Base-by-base conservation (phyloP, 148 eudicot genomes). In the Heliosperma pusillum region DNA sequence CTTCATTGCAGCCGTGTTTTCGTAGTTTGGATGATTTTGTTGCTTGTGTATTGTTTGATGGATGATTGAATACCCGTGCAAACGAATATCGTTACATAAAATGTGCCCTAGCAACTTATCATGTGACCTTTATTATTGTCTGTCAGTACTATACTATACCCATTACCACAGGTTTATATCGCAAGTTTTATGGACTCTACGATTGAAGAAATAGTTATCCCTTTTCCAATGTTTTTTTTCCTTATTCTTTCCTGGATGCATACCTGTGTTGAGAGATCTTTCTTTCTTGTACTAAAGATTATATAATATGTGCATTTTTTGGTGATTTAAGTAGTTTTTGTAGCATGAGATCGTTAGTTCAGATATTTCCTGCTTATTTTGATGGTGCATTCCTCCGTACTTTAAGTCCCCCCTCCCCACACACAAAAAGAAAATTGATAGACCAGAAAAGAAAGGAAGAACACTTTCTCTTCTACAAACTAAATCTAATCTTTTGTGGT, bases 401-500 rank as follows among this genome's bases (percentile, higher is more conserved):
- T 50, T 50, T 13, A 50, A 50, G 17, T 50, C 19, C 19, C 15
- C 19, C 55, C 55, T 16, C 55, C 12, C 53, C 55, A 45, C 55
- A 11, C 15, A 50, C 55, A 50, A 50, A 50, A 13, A 13, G 3
- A 50, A 50, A 50, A 50, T 50, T 50, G 55, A 50, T 12, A 50
- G 5, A 50, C 55, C 42, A 36, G 42, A 36, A 8, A 36, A 36
- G 55, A 50, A 50, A 50, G 55, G 55, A 50, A 50, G 55, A 16
- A 12, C 55, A 50, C 10, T 16, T 50, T 12, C 55, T 50, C 19
- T 50, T 52, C 16, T 69, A 30, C n/a, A 52, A 36, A 56, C 70
- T 58, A 70, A 13, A 7, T 44, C 60, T 27, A 69, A 25, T 74
- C 59, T 77, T 36, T 59, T 68, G 72, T 73, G 58, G 62, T 73